Base-by-base conservation (phyloP, 345 rosid genomes). In the Mallotus nudiflorus region DNA sequence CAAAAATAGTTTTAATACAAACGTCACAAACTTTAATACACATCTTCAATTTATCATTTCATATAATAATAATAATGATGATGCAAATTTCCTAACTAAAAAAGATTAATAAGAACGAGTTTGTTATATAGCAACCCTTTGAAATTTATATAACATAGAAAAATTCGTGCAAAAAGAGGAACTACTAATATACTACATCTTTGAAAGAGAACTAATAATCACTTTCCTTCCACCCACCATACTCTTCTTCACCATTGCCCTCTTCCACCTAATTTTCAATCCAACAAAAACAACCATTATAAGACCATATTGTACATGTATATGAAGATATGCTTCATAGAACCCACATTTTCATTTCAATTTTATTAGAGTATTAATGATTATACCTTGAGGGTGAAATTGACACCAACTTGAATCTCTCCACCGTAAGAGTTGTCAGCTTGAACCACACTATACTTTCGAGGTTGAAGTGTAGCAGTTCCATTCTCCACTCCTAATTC, bases 221-320 rank as follows among this genome's bases (percentile, higher is more conserved):
- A 76, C 97, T 88, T 59, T 88, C 71, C 77, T 64, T 86, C 98
- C 98, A 93, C 33, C 98, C 98, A 40, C 98, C 98, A 69, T 65
- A 77, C 57, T 82, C 83, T 57, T 77, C 85, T 37, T 4, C 83
- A 2, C 64, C 83, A 50, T 39, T 37, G 19, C 52, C 82, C 10
- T 49, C 70, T 16, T 77, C 78, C 49, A 24, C 78, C 91, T 87
- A 75, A n/a, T n/a, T n/a, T 31, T 64, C 66, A 57, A 58, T 54
- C 33, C 72, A 52, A 39, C 18, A 62, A 49, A 27, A 33, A 6
- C 40, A 70, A 69, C 52, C 28, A 18, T 48, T 35, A 39, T 14
- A n/a, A n/a, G n/a, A n/a, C n/a, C n/a, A n/a, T n/a, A n/a, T n/a
- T n/a, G n/a, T 33, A 6, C 37, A 33, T 33, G 37, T 33, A 33